Percentiles rank a stretch among this genome's conserved stretches.
Evolutionary conservation across 2,329 filamentous ascomycete species (phyloP).

Genomic region (Ampelomyces quisqualis): DNA sequence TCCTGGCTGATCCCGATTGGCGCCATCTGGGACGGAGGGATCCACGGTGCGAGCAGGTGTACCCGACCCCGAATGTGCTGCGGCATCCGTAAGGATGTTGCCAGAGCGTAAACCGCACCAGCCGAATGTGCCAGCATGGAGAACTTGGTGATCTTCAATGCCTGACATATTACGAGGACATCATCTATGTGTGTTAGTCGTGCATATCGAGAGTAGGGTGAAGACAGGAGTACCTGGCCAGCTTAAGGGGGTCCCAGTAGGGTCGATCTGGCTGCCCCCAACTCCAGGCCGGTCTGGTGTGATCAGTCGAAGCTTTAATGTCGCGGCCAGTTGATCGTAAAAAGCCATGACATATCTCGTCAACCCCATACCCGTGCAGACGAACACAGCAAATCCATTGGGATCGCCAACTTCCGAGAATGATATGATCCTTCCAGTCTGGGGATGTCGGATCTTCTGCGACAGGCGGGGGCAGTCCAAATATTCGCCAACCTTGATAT

Average conservation of each 20-base stretch:
- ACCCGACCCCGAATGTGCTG: constrained; percentile 93
- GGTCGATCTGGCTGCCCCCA: constrained; percentile 83
- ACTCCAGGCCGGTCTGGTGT: constrained; percentile 93
- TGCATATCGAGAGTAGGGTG: no score
- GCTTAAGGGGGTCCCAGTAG: constrained; percentile 81
- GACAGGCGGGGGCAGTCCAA: constrained; percentile 79
- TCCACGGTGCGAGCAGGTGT: constrained; percentile 93
- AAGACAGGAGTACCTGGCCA: no score
- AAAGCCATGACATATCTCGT: constrained; percentile 96
- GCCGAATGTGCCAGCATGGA: constrained; percentile 95
- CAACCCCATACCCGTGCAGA: constrained; percentile 96
- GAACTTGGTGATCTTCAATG: constrained; percentile 90
- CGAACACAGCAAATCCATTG: constrained; percentile 87
- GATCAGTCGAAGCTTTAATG: constrained; percentile 83
- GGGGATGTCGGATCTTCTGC: constrained; percentile 82
- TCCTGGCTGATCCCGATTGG: constrained; percentile 64
- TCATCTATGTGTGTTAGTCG: constrained; percentile 58
- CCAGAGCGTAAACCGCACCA: constrained; percentile 95
- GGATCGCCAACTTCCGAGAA: constrained; percentile 97
- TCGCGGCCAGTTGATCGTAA: constrained; percentile 91
- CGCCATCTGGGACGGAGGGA: constrained; percentile 69
- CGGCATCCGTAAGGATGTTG: constrained; percentile 91
- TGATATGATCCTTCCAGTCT: constrained; percentile 83
- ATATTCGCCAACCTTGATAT: constrained; percentile 83
- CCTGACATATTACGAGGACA: constrained; percentile 89